A percentile compares a stretch with the other conserved stretches of the same genome.
phyloP scores from a whole-genome alignment of 148 eudicot genomes.

The Chenopodium berlandieri region DNA sequence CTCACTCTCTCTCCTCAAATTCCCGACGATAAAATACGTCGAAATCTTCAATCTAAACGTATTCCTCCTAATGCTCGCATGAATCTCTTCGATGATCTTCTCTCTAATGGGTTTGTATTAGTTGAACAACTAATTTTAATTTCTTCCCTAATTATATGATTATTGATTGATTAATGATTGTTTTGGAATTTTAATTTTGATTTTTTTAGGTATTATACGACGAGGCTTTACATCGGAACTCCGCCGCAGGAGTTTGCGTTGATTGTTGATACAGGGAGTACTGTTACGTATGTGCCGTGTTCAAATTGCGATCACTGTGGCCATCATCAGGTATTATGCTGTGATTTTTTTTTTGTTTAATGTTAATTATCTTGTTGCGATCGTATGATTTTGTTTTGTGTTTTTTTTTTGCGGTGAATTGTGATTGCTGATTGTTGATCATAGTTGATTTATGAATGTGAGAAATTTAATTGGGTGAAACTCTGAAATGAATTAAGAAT shows the following conservation, averaged over 20 bases:
- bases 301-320: slow-evolving; percentile 89
- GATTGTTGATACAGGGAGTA: slow-evolving; percentile 92
- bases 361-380: too few relatives aligned
- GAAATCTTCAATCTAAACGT: slow-evolving; percentile 47
- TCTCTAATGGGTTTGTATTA: slow-evolving; percentile 58
- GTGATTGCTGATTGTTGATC: too few relatives aligned
- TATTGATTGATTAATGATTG: neutral
- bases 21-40: slow-evolving; percentile 31
- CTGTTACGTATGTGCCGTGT: slow-evolving; percentile 96
- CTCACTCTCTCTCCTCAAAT: slow-evolving; percentile 38
- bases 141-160: too few relatives aligned
- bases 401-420: too few relatives aligned
- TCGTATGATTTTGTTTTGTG: too few relatives aligned
- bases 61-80: slow-evolving; percentile 58
- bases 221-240: slow-evolving; percentile 83
- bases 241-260: slow-evolving; percentile 91
- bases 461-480: neutral
- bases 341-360: neutral
- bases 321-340: slow-evolving; percentile 64
- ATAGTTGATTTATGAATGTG: neutral
- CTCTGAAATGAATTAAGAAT: too few relatives aligned
- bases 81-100: slow-evolving; percentile 84
- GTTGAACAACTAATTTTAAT: neutral
- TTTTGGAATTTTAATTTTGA: neutral
- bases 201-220: slow-evolving; percentile 63